A percentile compares a stretch with the other conserved stretches of the same genome.
phyloP scores from a whole-genome alignment of 192 early-diverging fungal species.

The Polychytrium aggregatum region DNA sequence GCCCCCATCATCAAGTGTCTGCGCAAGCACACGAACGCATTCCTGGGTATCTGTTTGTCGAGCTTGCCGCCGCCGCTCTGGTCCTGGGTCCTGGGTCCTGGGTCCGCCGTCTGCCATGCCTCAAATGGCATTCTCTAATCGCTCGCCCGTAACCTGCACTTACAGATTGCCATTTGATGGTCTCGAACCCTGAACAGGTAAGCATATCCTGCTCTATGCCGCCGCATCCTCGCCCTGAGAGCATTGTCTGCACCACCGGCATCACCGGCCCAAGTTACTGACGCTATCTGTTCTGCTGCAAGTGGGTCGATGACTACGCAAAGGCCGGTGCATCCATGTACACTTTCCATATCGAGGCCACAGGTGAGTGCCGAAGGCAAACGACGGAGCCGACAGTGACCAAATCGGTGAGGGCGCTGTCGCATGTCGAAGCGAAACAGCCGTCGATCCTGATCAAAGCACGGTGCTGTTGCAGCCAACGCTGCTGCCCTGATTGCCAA shows the following conservation, averaged over 20 bases:
- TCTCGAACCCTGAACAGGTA: conserved; percentile 59
- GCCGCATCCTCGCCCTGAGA: neutral
- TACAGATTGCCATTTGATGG: conserved; percentile 71
- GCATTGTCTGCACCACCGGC: neutral
- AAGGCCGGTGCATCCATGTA: conserved; percentile 77
- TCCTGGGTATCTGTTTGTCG: conserved; percentile 48
- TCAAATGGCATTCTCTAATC: neutral
- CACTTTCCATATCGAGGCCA: conserved; percentile 90
- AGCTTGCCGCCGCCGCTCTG: too few relatives aligned
- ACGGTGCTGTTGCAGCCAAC: conserved; percentile 28
- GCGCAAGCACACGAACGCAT: conserved; percentile 78
- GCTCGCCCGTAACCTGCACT: neutral
- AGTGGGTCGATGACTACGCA: conserved; percentile 92
- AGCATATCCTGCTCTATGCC: conserved; percentile 22
- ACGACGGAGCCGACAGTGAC: neutral
- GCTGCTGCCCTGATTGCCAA: conserved; percentile 62
- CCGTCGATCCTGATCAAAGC: too few relatives aligned
- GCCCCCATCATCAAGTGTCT: conserved; percentile 83
- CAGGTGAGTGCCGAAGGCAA: conserved; percentile 19
- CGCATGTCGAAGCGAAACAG: too few relatives aligned
- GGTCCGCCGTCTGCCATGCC: neutral
- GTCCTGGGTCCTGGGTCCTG: too few relatives aligned
- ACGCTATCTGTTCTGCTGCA: neutral
- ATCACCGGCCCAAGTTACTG: neutral
- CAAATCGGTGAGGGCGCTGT: neutral